Conservation (phyloP, 2,329 filamentous ascomycete genomes). For the Zymoseptoria crescenta region DNA sequence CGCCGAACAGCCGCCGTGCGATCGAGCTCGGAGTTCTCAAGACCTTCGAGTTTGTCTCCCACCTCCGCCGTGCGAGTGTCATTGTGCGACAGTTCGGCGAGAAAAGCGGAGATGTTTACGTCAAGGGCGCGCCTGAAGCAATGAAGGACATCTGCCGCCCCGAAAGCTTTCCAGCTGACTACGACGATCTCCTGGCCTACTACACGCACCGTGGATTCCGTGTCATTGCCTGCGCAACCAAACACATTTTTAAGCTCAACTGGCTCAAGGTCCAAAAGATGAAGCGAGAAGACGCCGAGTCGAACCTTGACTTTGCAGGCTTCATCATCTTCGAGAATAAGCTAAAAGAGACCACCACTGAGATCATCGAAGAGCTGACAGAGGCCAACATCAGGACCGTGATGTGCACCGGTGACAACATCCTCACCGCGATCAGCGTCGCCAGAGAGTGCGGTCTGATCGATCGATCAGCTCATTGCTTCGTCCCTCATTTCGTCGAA, state of each 20-base stretch:
- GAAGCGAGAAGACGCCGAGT: constrained; percentile 77
- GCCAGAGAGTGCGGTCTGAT: constrained; percentile 83
- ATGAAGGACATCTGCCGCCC: constrained; percentile 87
- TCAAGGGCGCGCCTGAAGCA: constrained; percentile 93
- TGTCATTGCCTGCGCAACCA: constrained; percentile 91
- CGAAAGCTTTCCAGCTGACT: constrained; percentile 78
- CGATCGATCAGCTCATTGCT: constrained; percentile 75
- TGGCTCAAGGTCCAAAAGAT: constrained; percentile 96
- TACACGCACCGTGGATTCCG: constrained; percentile 96
- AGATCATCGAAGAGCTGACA: constrained; percentile 72
- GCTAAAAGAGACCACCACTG: constrained; percentile 76
- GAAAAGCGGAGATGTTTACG: constrained; percentile 76
- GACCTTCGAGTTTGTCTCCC: constrained; percentile 89
- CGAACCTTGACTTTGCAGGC: constrained; percentile 74
- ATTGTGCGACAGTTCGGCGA: constrained; percentile 83
- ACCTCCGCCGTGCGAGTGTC: constrained; percentile 85
- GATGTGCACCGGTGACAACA: constrained; percentile 98
- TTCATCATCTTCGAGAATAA: constrained; percentile 99
- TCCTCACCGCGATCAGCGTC: constrained; percentile 91
- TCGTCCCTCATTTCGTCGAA: constrained; percentile 79
- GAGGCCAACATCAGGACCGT: constrained; percentile 78
- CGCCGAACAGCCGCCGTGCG: constrained; percentile 41
- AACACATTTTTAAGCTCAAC: constrained; percentile 76
- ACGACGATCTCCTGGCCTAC: constrained; percentile 77
- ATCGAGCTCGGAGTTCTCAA: constrained; percentile 87